Evolutionary conservation across 1,284 basidiomycete genomes (phyloP).

Genomic region (Austroboletus sp.): DNA sequence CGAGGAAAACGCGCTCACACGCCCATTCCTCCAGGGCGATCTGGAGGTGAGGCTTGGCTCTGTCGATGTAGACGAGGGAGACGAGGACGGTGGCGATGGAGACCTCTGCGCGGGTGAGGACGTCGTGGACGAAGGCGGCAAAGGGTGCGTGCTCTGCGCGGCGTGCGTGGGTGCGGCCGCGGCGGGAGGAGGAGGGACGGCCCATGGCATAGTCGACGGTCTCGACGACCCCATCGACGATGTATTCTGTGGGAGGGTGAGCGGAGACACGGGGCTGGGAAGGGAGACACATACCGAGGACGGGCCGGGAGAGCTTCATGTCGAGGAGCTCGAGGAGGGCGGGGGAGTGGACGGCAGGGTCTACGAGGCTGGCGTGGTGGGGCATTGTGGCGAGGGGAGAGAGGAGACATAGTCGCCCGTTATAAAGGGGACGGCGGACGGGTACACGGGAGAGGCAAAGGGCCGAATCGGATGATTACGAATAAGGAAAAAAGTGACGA

Average conservation of each 20-base stretch:
- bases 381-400: conserved; percentile 12
- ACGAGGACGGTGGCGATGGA: conserved; percentile 57
- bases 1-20: conserved; percentile 68
- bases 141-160: conserved; percentile 51
- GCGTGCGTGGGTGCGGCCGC: conserved; percentile 43
- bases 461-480: conserved; percentile 32
- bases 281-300: conserved; percentile 49
- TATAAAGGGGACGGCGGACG: conserved; percentile 31
- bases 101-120: conserved; percentile 63
- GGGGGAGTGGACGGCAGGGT: conserved; percentile 53
- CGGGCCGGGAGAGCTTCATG: conserved; percentile 48
- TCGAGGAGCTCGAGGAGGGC: conserved; percentile 59
- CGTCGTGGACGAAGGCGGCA: conserved; percentile 54
- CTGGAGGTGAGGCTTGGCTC: conserved; percentile 65
- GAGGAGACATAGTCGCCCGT: conserved; percentile 11
- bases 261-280: neutral
- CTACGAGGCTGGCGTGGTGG: conserved; percentile 58
- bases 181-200: conserved; percentile 47
- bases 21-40: conserved; percentile 74
- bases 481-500: conserved; percentile 23
- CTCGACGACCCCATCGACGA: conserved; percentile 58
- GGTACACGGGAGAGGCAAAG: conserved; percentile 14
- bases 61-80: conserved; percentile 61
- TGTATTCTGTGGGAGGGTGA: conserved; percentile 46
- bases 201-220: conserved; percentile 68